These are phyloP conservation scores for Plantago elongata DNA, from an alignment of 257 asterid species.

Conservation along the genomic window DNA sequence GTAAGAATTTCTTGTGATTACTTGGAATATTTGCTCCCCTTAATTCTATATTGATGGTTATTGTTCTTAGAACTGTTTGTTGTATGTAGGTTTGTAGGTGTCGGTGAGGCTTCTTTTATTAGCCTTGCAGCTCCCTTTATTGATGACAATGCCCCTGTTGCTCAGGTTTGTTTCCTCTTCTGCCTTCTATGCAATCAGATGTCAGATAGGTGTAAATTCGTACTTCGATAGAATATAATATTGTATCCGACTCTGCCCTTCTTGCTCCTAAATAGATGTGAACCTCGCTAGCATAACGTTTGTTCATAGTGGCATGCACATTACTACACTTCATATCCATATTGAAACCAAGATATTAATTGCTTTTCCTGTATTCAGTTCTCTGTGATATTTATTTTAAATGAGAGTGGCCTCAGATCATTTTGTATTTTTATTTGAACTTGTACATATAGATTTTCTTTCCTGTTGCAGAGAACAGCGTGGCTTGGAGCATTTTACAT, in stretches of 20 bases:
- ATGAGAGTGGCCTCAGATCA: too few relatives aligned
- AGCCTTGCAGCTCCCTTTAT: constrained; percentile 99
- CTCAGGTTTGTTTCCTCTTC: constrained; percentile 48
- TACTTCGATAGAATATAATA: neutral
- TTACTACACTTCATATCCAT: too few relatives aligned
- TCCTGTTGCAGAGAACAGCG: constrained; percentile 64
- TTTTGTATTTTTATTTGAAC: too few relatives aligned
- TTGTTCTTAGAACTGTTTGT: constrained; percentile 12
- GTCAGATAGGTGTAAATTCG: neutral
- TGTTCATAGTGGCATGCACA: too few relatives aligned
- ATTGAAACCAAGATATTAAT: too few relatives aligned
- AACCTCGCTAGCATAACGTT: too few relatives aligned
- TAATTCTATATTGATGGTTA: neutral
- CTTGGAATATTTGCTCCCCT: constrained; percentile 4
- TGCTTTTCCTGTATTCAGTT: too few relatives aligned
- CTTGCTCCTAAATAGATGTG: too few relatives aligned
- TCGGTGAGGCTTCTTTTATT: constrained; percentile 97
- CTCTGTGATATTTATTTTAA: too few relatives aligned
- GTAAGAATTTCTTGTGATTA: constrained; percentile 39
- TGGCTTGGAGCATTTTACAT: constrained; percentile 97
- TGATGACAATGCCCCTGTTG: constrained; percentile 89
- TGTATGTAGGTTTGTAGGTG: constrained; percentile 83
- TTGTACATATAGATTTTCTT: constrained; percentile 8
- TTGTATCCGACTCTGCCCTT: too few relatives aligned
- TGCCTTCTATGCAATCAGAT: neutral